Conservation (phyloP, 164 flowering plant genomes). For the Stephania japonica region DNA sequence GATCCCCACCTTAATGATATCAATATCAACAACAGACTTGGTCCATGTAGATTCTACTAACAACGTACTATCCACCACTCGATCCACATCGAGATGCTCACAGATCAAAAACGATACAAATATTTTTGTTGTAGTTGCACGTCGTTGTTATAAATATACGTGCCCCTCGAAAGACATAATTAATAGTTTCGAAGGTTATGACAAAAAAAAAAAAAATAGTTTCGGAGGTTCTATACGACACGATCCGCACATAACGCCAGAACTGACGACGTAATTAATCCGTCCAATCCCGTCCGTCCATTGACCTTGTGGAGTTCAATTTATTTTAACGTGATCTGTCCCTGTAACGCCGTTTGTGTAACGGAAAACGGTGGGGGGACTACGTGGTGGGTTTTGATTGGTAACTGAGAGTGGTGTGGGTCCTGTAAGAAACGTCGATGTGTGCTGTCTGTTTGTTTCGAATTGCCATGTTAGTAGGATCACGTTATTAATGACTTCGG, state of each 20-base stretch:
- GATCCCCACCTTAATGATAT: too few species aligned
- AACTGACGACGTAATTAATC: conserved; percentile 5
- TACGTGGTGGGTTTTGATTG: conserved; percentile 15
- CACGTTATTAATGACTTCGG: background rate
- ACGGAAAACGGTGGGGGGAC: background rate
- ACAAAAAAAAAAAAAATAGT: too few species aligned
- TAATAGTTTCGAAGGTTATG: conserved; percentile 24
- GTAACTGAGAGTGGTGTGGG: conserved; percentile 10
- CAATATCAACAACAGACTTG: background rate
- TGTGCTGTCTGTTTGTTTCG: background rate
- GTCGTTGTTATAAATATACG: background rate
- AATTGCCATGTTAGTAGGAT: background rate
- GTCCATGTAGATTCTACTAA: background rate
- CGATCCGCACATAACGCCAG: conserved; percentile 23
- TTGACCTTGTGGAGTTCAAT: conserved; percentile 3
- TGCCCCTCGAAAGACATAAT: conserved; percentile 13
- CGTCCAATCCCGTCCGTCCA: conserved; percentile 13
- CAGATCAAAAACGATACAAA: background rate
- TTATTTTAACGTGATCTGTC: background rate
- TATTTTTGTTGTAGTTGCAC: background rate
- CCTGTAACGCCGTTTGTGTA: background rate
- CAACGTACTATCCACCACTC: background rate
- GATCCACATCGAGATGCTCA: background rate
- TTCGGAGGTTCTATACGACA: conserved; percentile 27
- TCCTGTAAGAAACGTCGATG: background rate